These are phyloP conservation scores for Apiospora marii DNA, from an alignment of 2,329 filamentous ascomycete genomes.

Conservation along the genomic window DNA sequence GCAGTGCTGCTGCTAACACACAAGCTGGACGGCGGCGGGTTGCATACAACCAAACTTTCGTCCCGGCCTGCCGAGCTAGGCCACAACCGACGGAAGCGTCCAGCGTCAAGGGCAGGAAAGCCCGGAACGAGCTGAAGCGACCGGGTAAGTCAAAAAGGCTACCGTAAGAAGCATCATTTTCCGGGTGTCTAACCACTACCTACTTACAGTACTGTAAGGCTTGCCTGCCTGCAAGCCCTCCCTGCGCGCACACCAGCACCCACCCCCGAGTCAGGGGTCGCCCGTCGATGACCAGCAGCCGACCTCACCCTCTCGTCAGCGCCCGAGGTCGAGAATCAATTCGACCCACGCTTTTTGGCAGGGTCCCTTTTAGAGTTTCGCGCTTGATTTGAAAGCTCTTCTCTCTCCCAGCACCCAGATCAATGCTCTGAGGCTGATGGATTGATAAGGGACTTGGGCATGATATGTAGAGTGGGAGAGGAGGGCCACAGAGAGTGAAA, in stretches of 20 bases:
- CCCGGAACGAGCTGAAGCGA: not conserved
- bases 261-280: not conserved
- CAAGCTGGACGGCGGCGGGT: not conserved
- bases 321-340: not conserved
- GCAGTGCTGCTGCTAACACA: not conserved
- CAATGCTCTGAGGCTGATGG: not conserved
- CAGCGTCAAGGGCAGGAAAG: not conserved
- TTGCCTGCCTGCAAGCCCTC: not conserved
- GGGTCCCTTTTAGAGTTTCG: not conserved
- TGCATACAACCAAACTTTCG: not conserved
- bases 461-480: too few relatives aligned
- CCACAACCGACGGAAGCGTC: not conserved
- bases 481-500: too few relatives aligned
- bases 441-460: not conserved
- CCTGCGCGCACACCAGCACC: not conserved
- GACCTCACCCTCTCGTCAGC: conserved; percentile 10
- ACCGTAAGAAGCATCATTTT: not conserved
- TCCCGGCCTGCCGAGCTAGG: not conserved
- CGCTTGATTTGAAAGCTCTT: not conserved
- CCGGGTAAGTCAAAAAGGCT: too few relatives aligned
- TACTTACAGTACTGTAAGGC: too few relatives aligned
- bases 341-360: not conserved
- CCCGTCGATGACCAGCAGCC: not conserved
- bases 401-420: too few relatives aligned
- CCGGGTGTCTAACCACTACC: too few relatives aligned